Percentiles rank a stretch among this genome's conserved stretches.
Conservation (phyloP, 2,329 filamentous ascomycete species). For the Cytospora piceicola region DNA sequence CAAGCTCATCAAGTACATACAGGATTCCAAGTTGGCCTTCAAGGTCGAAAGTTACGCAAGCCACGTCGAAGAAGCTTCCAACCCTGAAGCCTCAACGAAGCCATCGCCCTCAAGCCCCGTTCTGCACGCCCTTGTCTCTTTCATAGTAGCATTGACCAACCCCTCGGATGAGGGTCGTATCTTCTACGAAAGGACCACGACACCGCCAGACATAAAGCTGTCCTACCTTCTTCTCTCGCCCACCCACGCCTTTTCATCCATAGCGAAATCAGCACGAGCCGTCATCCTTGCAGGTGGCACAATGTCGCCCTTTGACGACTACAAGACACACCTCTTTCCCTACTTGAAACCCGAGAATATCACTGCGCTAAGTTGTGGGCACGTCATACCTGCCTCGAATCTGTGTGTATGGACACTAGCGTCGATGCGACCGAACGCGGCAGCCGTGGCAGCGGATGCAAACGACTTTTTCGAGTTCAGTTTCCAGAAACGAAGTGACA, state of each 20-base stretch:
- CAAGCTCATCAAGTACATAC: slow-evolving; percentile 84
- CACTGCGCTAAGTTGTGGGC: slow-evolving; percentile 85
- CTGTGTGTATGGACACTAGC: slow-evolving; percentile 77
- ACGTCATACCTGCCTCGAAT: slow-evolving; percentile 85
- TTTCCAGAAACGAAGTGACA: slow-evolving; percentile 74
- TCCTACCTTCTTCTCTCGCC: slow-evolving; percentile 91
- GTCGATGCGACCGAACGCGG: slow-evolving; percentile 42
- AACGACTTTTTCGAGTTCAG: slow-evolving; percentile 75
- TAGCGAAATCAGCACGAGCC: slow-evolving; percentile 81
- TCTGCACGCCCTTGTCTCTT: slow-evolving; percentile 59
- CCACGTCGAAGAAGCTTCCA: slow-evolving; percentile 56
- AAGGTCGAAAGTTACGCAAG: slow-evolving; percentile 90
- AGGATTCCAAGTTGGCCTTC: slow-evolving; percentile 88
- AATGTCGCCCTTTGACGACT: slow-evolving; percentile 96
- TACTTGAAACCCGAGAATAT: slow-evolving; percentile 67
- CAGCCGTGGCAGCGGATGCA: slow-evolving; percentile 43
- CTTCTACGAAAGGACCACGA: slow-evolving; percentile 58
- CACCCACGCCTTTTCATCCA: slow-evolving; percentile 85
- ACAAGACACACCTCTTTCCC: slow-evolving; percentile 82
- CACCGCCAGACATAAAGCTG: slow-evolving; percentile 58
- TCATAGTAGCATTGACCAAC: slow-evolving; percentile 84
- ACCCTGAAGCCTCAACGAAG: slow-evolving; percentile 52
- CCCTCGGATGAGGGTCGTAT: slow-evolving; percentile 72
- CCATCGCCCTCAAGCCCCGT: slow-evolving; percentile 60
- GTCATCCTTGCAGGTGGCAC: slow-evolving; percentile 93